phyloP scores from a whole-genome alignment of 176 grass and related monocot species.

The Calamus simplicifolius region DNA sequence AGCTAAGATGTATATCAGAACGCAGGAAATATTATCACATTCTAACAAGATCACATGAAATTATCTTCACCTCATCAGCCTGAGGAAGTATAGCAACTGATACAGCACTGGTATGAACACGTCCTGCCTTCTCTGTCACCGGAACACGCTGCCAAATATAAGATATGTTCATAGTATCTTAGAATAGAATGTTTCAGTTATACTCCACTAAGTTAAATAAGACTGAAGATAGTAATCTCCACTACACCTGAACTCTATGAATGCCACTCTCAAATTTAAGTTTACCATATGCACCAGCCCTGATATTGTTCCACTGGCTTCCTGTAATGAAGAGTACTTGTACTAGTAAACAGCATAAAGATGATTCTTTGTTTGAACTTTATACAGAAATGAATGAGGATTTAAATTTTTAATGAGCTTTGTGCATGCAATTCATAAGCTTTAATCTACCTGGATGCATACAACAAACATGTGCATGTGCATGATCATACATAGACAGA shows the following conservation, averaged over 20 bases:
- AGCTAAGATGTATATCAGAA: no score
- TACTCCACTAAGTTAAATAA: no score
- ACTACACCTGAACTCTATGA: constrained; percentile 91
- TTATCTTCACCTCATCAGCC: constrained; percentile 63
- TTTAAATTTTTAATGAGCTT: background rate
- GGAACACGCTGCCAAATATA: constrained; percentile 62
- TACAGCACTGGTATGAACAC: constrained; percentile 91
- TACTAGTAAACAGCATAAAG: background rate
- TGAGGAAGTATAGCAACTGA: constrained; percentile 93
- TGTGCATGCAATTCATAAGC: no score
- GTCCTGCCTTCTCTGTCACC: constrained; percentile 85
- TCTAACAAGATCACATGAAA: background rate
- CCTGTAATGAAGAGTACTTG: constrained; percentile 22
- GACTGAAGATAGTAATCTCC: background rate
- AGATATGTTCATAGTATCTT: background rate
- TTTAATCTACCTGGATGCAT: no score
- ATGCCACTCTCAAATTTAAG: constrained; percentile 90
- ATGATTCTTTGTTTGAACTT: background rate
- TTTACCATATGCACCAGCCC: constrained; percentile 67
- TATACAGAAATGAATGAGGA: background rate
- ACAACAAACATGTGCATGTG: no score
- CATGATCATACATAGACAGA: no score
- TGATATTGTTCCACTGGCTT: constrained; percentile 95
- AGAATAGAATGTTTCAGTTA: no score
- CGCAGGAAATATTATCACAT: no score